These are phyloP conservation scores for Musa balbisiana DNA, from an alignment of 202 grass and related monocot species.

Conservation along the genomic window DNA sequence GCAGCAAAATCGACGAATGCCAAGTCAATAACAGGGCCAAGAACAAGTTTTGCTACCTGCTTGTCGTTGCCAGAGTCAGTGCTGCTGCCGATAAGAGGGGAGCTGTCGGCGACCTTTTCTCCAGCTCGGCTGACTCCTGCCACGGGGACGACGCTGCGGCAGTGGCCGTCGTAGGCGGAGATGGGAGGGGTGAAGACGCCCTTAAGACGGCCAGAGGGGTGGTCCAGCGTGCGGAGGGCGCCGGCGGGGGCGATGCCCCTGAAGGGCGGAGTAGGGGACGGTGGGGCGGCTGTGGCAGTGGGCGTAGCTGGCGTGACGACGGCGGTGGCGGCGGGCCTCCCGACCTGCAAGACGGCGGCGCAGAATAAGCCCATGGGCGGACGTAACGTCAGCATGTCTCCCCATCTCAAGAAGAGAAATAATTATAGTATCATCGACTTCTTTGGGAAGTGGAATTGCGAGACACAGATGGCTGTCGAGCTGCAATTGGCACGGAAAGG, in stretches of 20 bases:
- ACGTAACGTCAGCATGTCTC: neutral
- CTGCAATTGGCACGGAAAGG: neutral
- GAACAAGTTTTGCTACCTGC: neutral
- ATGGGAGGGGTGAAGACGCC: constrained; percentile 26
- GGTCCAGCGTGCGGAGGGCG: constrained; percentile 36
- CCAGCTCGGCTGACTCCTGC: neutral
- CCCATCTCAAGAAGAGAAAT: neutral
- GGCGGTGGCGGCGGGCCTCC: constrained; percentile 7
- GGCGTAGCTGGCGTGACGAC: constrained; percentile 23
- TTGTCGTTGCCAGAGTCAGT: constrained; percentile 4
- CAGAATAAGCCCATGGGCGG: neutral
- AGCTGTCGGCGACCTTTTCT: neutral
- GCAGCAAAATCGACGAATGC: neutral
- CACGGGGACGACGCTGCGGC: neutral
- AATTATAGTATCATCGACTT: neutral
- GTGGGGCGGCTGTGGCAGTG: constrained; percentile 10
- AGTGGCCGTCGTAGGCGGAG: constrained; percentile 6
- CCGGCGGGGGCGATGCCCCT: constrained; percentile 32
- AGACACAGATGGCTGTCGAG: neutral
- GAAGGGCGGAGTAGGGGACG: constrained; percentile 21
- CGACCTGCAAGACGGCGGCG: constrained; percentile 2
- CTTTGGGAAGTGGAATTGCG: neutral
- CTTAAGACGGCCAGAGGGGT: constrained; percentile 13
- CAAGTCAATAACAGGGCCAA: neutral
- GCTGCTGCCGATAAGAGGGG: constrained; percentile 4